Conservation (phyloP, 192 early-diverging fungal genomes). For the Gonapodya prolifera region DNA sequence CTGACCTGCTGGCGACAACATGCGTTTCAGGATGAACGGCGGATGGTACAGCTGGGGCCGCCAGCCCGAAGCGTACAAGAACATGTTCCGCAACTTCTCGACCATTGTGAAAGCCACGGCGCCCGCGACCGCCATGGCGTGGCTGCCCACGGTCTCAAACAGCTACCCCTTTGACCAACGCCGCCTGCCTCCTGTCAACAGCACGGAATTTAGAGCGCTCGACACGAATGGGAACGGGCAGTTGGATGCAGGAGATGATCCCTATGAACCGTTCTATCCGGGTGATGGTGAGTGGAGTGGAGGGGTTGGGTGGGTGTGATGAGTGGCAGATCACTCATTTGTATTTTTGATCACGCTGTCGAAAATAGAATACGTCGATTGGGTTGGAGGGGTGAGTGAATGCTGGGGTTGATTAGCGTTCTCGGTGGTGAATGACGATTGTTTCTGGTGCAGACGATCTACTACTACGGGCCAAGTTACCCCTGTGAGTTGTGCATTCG, state of each 20-base stretch:
- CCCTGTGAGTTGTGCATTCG: not conserved
- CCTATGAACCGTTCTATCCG: slow-evolving; percentile 32
- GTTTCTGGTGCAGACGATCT: too few species aligned
- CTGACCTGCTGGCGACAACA: not conserved
- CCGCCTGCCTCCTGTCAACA: not conserved
- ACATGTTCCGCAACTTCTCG: not conserved
- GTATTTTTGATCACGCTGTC: not conserved
- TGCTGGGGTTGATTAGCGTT: too few species aligned
- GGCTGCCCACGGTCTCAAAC: not conserved
- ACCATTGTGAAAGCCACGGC: not conserved
- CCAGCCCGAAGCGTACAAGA: too few species aligned
- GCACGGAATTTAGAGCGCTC: slow-evolving; percentile 12
- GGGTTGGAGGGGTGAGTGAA: not conserved
- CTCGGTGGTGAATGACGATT: too few species aligned
- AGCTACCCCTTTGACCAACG: not conserved
- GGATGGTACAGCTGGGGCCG: not conserved
- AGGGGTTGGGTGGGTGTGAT: not conserved
- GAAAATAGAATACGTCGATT: not conserved
- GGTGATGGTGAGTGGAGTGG: slow-evolving; percentile 11
- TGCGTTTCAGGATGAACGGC: not conserved
- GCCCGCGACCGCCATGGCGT: not conserved
- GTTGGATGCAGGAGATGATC: slow-evolving; percentile 22
- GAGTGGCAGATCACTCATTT: too few species aligned
- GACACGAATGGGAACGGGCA: slow-evolving; percentile 33
- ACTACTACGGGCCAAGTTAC: not conserved